A percentile compares a stretch with the other conserved stretches of the same genome.
These are phyloP conservation scores for Aspergillus hancockii DNA, from an alignment of 495 filamentous ascomycete genomes.

Conservation along the genomic window DNA sequence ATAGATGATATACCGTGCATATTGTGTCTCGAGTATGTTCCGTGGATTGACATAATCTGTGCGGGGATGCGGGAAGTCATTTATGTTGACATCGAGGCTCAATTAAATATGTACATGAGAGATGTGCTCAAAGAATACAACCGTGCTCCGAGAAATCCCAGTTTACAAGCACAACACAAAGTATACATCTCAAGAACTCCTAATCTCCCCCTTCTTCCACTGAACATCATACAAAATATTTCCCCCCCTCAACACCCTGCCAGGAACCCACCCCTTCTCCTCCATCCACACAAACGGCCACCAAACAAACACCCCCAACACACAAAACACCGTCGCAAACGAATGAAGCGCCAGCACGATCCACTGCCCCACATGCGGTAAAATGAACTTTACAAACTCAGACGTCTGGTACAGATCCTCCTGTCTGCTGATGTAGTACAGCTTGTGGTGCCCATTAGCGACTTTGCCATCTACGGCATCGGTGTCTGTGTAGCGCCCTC, in stretches of 20 bases:
- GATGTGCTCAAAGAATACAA: no score
- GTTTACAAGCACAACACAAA: no score
- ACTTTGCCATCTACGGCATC: neutral
- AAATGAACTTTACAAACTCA: conserved; percentile 71
- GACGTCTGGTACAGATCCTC: conserved; percentile 82
- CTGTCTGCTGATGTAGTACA: conserved; percentile 71
- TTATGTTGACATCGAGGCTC: no score
- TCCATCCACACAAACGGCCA: conserved; percentile 53
- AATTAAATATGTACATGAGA: no score
- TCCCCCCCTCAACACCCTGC: conserved; percentile 21
- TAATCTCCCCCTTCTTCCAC: neutral
- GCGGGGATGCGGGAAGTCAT: no score
- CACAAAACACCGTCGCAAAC: conserved; percentile 61
- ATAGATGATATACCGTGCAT: no score
- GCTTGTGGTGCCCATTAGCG: conserved; percentile 25
- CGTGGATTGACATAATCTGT: no score
- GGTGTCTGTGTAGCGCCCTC: neutral
- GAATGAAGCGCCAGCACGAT: conserved; percentile 60
- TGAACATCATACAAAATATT: conserved; percentile 16
- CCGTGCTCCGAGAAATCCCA: no score
- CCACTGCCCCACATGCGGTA: conserved; percentile 41
- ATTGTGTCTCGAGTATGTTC: no score
- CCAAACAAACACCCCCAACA: conserved; percentile 52
- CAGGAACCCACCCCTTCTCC: conserved; percentile 11
- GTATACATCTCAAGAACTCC: neutral